phyloP scores from a whole-genome alignment of 805 yeast genomes.

The Ogataea trehaloabstinens region DNA sequence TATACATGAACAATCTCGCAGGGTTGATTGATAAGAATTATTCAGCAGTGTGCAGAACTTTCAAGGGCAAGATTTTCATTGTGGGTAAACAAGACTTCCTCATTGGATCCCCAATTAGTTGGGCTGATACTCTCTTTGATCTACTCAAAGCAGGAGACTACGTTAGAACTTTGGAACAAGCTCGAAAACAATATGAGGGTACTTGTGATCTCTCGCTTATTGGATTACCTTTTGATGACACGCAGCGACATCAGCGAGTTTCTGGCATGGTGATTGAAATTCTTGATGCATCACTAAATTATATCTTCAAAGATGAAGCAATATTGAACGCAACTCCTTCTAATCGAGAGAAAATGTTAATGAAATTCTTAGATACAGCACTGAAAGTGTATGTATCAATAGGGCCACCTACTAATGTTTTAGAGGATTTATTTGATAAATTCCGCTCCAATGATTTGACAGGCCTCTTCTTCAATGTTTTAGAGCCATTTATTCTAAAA shows the following conservation, averaged over 20 bases:
- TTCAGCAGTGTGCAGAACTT: slow-evolving; percentile 34
- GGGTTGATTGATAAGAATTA: slow-evolving; percentile 18
- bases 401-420: slow-evolving; percentile 33
- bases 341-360: slow-evolving; percentile 21
- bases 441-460: slow-evolving; percentile 34
- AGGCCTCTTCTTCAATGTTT: slow-evolving; percentile 45
- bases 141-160: slow-evolving; percentile 49
- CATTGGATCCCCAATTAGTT: slow-evolving; percentile 59
- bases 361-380: slow-evolving; percentile 34
- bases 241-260: slow-evolving; percentile 47
- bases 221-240: slow-evolving; percentile 53
- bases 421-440: slow-evolving; percentile 46
- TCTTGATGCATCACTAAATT: slow-evolving; percentile 49
- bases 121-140: slow-evolving; percentile 63
- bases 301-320: slow-evolving; percentile 33
- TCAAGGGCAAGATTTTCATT: slow-evolving; percentile 48
- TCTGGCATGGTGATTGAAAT: slow-evolving; percentile 55
- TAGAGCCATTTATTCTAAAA: slow-evolving; percentile 51
- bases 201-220: slow-evolving; percentile 46
- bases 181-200: slow-evolving; percentile 52
- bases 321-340: slow-evolving; percentile 4
- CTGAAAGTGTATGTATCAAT: slow-evolving; percentile 42
- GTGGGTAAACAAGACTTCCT: slow-evolving; percentile 51
- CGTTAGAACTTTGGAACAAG: slow-evolving; percentile 53
- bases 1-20: slow-evolving; percentile 11